Evolutionary conservation across 2,329 filamentous ascomycete genomes (phyloP), one percentile per base, ranked within the genome.

Genomic region (Epichloe festucae): DNA sequence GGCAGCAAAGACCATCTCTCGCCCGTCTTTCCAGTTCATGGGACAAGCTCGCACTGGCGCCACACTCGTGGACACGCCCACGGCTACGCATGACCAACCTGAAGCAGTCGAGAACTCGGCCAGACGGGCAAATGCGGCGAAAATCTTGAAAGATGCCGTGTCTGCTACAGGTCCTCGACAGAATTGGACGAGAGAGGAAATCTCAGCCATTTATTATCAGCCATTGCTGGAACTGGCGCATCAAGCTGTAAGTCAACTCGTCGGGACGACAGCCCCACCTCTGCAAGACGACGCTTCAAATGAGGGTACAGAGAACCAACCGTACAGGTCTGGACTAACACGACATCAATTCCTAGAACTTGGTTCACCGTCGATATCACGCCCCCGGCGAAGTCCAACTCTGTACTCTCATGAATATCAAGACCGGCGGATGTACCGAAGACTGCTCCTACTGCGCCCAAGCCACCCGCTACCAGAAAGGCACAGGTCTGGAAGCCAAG

Each of bases 341-440:
- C 46, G 35, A 38, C 11, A 21, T 44, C 35, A 41, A 17, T 11
- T 4, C 3, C 27, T 46, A 93, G 88, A 82, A 80, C 57, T 78
- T 76, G 38, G 72, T 95, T 52, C 89, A 95, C 69, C 83, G 88
- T 45, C 84, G 85, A 60, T 94, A 94, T 73, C 89, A 95, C 70
- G 79, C 62, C 87, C 89, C 89, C 6, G 76, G 82, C 46, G 83
- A 87, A 31, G 87, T 95, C 56, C 89, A 95, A 69, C 85, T 95
- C 69, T 95, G 89, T 73, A 95, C 89, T 0, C 75, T 95, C 53
- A 94, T 95, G 87, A 95, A 94, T 74, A 95, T 95, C 74, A 95
- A 95, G 67, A 94, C 88, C 8, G 89, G 89, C 51, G 89, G 89
- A 46, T 95, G 89, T 70, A 89, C 81, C 59, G 89, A 95, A 67